These are phyloP conservation scores for Nemania sp. DNA, from an alignment of 2,329 filamentous ascomycete genomes.

Conservation along the genomic window DNA sequence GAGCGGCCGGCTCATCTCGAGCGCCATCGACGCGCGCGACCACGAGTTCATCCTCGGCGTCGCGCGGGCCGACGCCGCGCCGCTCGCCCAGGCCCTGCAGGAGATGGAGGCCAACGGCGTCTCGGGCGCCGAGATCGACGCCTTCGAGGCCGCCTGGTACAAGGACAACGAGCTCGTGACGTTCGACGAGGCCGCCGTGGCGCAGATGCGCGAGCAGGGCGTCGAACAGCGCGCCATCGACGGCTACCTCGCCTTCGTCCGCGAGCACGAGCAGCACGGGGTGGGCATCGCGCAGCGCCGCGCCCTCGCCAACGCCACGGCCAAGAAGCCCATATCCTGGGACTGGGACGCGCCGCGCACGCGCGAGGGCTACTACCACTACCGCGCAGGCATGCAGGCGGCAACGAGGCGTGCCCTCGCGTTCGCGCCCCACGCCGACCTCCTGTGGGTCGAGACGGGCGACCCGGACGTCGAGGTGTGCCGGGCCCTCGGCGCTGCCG, in stretches of 20 bases:
- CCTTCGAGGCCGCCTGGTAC: slow-evolving; percentile 86
- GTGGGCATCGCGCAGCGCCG: slow-evolving; percentile 80
- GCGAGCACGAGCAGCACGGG: slow-evolving; percentile 61
- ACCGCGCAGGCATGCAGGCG: slow-evolving; percentile 78
- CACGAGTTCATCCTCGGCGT: slow-evolving; percentile 96
- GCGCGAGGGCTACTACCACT: slow-evolving; percentile 92
- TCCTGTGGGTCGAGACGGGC: slow-evolving; percentile 96
- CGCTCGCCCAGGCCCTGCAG: slow-evolving; percentile 86
- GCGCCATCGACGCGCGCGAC: slow-evolving; percentile 89
- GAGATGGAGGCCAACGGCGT: slow-evolving; percentile 85
- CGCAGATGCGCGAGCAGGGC: slow-evolving; percentile 71
- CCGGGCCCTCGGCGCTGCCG: slow-evolving; percentile 73
- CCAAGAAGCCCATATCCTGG: slow-evolving; percentile 74
- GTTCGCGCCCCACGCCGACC: slow-evolving; percentile 90
- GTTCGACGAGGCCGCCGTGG: slow-evolving; percentile 87
- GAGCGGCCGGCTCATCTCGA: slow-evolving; percentile 87
- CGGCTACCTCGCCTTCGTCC: slow-evolving; percentile 67
- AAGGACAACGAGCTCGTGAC: slow-evolving; percentile 83
- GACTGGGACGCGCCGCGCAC: slow-evolving; percentile 92
- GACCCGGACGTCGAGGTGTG: slow-evolving; percentile 83
- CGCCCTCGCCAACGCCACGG: slow-evolving; percentile 69
- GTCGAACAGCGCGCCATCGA: slow-evolving; percentile 67
- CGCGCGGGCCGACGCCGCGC: slow-evolving; percentile 71
- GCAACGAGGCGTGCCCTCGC: slow-evolving; percentile 92
- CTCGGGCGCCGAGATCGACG: slow-evolving; percentile 78